Evolutionary conservation across 2,329 filamentous ascomycete genomes (phyloP).

Genomic region (Passalora sequoiae): DNA sequence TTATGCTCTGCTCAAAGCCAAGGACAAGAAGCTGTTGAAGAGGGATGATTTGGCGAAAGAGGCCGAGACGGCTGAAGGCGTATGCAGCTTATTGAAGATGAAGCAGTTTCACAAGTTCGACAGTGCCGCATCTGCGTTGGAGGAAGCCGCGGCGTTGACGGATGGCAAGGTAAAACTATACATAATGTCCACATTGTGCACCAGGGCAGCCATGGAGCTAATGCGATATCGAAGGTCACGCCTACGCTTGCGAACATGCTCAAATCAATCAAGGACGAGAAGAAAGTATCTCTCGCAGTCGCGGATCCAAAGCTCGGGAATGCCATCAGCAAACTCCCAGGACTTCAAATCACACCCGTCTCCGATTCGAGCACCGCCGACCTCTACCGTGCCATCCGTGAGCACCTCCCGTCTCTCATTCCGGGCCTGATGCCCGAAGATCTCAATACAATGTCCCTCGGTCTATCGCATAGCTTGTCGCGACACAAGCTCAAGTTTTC

Average conservation of each 20-base stretch:
- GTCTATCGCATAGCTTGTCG: slow-evolving; percentile 93
- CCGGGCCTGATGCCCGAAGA: slow-evolving; percentile 80
- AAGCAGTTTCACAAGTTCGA: slow-evolving; percentile 98
- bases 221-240: no score
- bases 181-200: no score
- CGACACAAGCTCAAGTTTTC: slow-evolving; percentile 98
- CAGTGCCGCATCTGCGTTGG: slow-evolving; percentile 80
- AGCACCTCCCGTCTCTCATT: slow-evolving; percentile 83
- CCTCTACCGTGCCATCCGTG: slow-evolving; percentile 88
- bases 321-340: slow-evolving; percentile 86
- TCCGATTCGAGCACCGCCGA: slow-evolving; percentile 79
- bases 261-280: slow-evolving; percentile 90
- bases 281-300: slow-evolving; percentile 91
- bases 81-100: slow-evolving; percentile 86
- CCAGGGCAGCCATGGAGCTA: no score
- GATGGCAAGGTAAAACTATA: slow-evolving; percentile 64
- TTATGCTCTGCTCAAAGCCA: slow-evolving; percentile 96
- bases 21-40: slow-evolving; percentile 97
- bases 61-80: slow-evolving; percentile 72
- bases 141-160: slow-evolving; percentile 81
- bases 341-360: slow-evolving; percentile 77
- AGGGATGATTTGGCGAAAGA: slow-evolving; percentile 72
- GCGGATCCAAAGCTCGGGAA: slow-evolving; percentile 87
- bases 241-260: slow-evolving; percentile 77
- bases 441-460: slow-evolving; percentile 88